Percentiles rank a stretch among this genome's conserved stretches.
phyloP scores from a whole-genome alignment of 1,284 basidiomycete genomes.

The Ceratobasidium sp. region DNA sequence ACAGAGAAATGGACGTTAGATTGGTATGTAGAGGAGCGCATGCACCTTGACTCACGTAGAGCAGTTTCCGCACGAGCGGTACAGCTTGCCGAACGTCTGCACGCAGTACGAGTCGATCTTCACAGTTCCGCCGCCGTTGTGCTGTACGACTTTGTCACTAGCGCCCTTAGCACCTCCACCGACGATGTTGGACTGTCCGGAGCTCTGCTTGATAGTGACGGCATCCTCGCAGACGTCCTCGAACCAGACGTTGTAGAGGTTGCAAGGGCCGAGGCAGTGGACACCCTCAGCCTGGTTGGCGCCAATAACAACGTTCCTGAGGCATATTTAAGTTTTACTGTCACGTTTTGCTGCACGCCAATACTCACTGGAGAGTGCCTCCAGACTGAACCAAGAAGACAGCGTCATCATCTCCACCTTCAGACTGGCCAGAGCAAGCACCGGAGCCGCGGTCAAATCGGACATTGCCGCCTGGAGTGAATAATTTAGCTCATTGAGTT shows the following conservation, averaged over 20 bases:
- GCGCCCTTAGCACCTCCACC: constrained; percentile 21
- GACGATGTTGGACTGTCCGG: constrained; percentile 43
- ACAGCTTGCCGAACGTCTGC: no score
- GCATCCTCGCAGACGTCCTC: constrained; percentile 65
- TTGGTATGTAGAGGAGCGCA: background rate
- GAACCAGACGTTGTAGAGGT: constrained; percentile 60
- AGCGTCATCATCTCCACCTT: constrained; percentile 42
- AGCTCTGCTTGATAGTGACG: constrained; percentile 51
- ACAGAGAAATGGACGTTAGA: background rate
- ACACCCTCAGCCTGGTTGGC: no score
- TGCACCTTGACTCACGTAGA: constrained; percentile 13
- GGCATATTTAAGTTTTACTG: background rate
- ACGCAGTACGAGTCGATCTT: constrained; percentile 44
- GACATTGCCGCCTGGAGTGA: constrained; percentile 26
- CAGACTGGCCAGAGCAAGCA: constrained; percentile 38
- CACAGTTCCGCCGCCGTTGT: constrained; percentile 47
- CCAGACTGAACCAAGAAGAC: constrained; percentile 55
- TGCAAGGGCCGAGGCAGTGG: no score
- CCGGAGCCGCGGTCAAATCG: constrained; percentile 31
- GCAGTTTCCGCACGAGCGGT: constrained; percentile 44
- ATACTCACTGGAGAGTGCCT: constrained; percentile 55
- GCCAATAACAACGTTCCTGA: constrained; percentile 61
- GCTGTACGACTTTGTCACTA: constrained; percentile 20
- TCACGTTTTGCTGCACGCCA: no score
- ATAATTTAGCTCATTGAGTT: no score